Evolutionary conservation across 345 rosid genomes (phyloP), one percentile per base, ranked within the genome.

Genomic region (Gossypium arboreum): DNA sequence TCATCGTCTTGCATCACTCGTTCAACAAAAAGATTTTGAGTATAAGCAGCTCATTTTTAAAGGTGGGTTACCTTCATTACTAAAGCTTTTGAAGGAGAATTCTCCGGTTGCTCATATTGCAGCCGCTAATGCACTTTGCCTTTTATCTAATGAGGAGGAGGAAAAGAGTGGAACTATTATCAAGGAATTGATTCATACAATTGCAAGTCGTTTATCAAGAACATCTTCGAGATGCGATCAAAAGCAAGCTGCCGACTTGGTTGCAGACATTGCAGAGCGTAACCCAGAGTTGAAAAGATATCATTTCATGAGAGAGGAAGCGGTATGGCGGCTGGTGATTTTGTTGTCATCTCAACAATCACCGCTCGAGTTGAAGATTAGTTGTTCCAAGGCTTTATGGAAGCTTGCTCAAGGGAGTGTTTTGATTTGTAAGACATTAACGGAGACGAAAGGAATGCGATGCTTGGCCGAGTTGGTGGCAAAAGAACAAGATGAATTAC

Each of bases 381-480:
- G 77, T 61, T 89, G 97, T 18, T 88, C 95, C 0, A 82, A 84
- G 81, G 97, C 98, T 27, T 45, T 92, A 54, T 88, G 90, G 97
- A 88, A 83, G 94, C 90, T 94, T 57, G 92, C 92, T 1, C 84
- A 75, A 56, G 92, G 80, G 48, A 94, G 89, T 61, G 83, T 88
- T 17, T 60, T 77, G 1, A 92, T 88, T 76, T 85, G 97, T 75
- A 84, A 76, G 83, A 84, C 87, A 61, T 87, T 94, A 29, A 83
- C 97, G 0, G 98, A 94, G 79, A 94, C 98, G 0, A 92, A 90
- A 80, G 98, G 97, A 22, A 78, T 92, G 79, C 90, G 90, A 75
- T 84, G 92, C 79, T 83, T 94, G 80, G 97, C 96, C 0, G 90
- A 90, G 81, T 80, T 92, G 70, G 85, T 92, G 1, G 96, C 85